Evolutionary conservation across 768 basidiomycete genomes (phyloP).

Genomic region (Gloeostereum incarnatum): DNA sequence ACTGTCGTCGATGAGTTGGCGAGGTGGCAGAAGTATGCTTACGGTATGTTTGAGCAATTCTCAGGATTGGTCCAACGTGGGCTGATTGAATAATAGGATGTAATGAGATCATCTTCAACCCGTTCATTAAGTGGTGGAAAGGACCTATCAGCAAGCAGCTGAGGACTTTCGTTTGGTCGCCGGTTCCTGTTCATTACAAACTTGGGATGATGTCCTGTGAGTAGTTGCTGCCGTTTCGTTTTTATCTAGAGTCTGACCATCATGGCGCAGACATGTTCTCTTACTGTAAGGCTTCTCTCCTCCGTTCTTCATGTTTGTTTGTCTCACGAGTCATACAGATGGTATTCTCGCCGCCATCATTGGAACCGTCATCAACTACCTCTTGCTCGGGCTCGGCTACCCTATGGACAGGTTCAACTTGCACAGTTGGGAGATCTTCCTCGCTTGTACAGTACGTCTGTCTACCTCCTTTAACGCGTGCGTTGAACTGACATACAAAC

Average conservation of each 20-base stretch:
- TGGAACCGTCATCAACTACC: slow-evolving; percentile 64
- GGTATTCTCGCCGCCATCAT: slow-evolving; percentile 63
- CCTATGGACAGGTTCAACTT: slow-evolving; percentile 68
- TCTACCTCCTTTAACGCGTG: too few species aligned
- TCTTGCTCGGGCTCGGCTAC: slow-evolving; percentile 61
- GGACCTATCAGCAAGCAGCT: slow-evolving; percentile 78
- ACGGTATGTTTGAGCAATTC: slow-evolving; percentile 34
- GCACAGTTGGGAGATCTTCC: slow-evolving; percentile 73
- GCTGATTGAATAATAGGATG: slow-evolving; percentile 26
- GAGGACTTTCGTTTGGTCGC: slow-evolving; percentile 65
- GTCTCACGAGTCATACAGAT: too few species aligned
- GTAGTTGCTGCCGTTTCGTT: slow-evolving; percentile 11
- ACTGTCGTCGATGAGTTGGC: slow-evolving; percentile 86
- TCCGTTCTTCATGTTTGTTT: too few species aligned
- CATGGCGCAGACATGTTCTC: slow-evolving; percentile 32
- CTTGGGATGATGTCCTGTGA: slow-evolving; percentile 67
- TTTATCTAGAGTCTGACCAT: not conserved
- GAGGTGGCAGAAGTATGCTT: slow-evolving; percentile 77
- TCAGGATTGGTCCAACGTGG: not conserved
- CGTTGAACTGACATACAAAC: too few species aligned
- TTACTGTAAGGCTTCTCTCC: too few species aligned
- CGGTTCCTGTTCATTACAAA: slow-evolving; percentile 75
- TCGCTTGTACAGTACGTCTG: slow-evolving; percentile 65
- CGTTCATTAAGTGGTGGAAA: slow-evolving; percentile 51
- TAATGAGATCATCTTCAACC: slow-evolving; percentile 81